Evolutionary conservation across 352 stramenopile genomes (phyloP), one percentile per base, ranked within the genome.

Genomic region (Bremia lactucae): DNA sequence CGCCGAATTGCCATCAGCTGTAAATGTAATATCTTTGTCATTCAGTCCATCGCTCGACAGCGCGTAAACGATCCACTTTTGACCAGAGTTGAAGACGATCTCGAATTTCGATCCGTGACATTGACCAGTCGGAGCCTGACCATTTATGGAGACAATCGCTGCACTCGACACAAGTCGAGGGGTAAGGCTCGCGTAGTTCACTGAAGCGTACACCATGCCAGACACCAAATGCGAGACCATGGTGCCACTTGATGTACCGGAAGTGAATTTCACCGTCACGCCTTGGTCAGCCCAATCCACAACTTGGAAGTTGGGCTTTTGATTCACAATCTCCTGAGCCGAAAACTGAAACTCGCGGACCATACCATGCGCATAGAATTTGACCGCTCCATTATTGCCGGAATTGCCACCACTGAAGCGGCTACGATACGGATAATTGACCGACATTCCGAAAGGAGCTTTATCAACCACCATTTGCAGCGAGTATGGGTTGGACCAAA

Each of bases 401-500:
- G 74, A 74, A 21, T 20, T 65, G 8, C 65, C 70, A 29, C 67
- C 69, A 25, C 52, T 72, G 15, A 77, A 62, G 24, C 74, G 71
- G 28, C 50, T 74, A 25, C 47, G 47, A 52, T 68, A 74, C 49
- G 71, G 67, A 26, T 87, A 84, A 41, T 46, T 77, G 18, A 76
- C 42, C 1, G 62, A 56, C 39, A 87, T 53, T 10, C 69, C 70
- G 33, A 64, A 82, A 2, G 65, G 68, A 11, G 62, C 59, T 18
- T 58, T 55, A 46, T 70, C 53, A 16, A 59, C 43, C 11, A 65
- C 54, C 43, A 68, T 50, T 22, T 68, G 63, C 16, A 77, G 36
- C 7, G 65, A 59, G 45, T 78, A 80, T 26, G 72, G 72, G 34
- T 83, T 83, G 29, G 62, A 59, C 69, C 73, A 83, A 40, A 74